Percentiles rank a stretch among this genome's conserved stretches.
Conservation (phyloP, 129 eudicot genomes). For the Solidago caesia region DNA sequence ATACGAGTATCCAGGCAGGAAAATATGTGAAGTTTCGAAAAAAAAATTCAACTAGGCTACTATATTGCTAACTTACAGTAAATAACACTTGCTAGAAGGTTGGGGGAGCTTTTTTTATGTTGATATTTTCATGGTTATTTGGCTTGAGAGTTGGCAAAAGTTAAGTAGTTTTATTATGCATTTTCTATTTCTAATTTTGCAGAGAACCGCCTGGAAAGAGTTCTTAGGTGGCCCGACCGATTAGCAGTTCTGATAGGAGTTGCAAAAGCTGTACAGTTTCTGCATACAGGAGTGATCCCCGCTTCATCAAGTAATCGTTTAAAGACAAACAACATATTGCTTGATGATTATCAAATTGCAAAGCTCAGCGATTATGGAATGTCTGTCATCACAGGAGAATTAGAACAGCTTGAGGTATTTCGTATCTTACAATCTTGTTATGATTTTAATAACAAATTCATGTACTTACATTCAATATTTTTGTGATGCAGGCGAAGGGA, state of each 20-base stretch:
- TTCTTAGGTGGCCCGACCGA: slow-evolving; percentile 82
- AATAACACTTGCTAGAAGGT: background rate
- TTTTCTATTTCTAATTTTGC: slow-evolving; percentile 14
- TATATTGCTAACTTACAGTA: background rate
- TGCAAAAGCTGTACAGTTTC: slow-evolving; percentile 85
- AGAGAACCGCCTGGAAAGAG: slow-evolving; percentile 56
- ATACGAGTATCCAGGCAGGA: background rate
- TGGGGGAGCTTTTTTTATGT: background rate
- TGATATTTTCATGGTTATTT: background rate
- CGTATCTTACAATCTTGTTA: slow-evolving; percentile 8
- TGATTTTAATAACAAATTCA: slow-evolving; percentile 10
- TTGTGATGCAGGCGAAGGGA: slow-evolving; percentile 56
- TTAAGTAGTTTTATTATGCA: background rate
- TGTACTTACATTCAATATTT: slow-evolving; percentile 23
- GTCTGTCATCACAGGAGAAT: slow-evolving; percentile 69
- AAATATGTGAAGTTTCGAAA: background rate
- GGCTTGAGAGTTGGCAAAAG: background rate
- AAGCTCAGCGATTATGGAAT: slow-evolving; percentile 87
- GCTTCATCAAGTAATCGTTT: slow-evolving; percentile 62
- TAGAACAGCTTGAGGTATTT: slow-evolving; percentile 56
- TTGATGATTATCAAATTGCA: slow-evolving; percentile 75
- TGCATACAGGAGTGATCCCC: slow-evolving; percentile 75
- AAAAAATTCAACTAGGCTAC: background rate
- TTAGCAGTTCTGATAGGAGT: slow-evolving; percentile 69
- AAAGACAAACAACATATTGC: slow-evolving; percentile 68